Base-by-base conservation (phyloP, 805 yeast genomes). In the Candida coquimbonensis region DNA sequence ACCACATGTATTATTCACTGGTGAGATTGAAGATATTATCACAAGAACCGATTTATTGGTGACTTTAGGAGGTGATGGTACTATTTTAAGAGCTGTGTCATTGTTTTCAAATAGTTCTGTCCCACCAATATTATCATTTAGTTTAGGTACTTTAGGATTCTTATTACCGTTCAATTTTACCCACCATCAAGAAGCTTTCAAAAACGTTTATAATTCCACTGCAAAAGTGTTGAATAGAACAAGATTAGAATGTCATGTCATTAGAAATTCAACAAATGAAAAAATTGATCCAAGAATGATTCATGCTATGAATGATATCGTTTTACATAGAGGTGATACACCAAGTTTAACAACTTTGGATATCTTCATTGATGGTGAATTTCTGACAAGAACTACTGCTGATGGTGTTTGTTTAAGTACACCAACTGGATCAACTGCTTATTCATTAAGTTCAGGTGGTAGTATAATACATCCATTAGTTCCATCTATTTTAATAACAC, bases 31-130 rank as follows among this genome's bases (percentile, higher is more conserved):
- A 11, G 83, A 80, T 9, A 77, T 88, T 38, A 73, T 78, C 1
- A 55, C 68, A 11, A 85, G 80, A 54, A 77, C 96, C 0, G 98
- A 90, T 59, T 63, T 90, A 38, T 67, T 90, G 35, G 89, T 90
- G 9, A 85, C 96, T 0, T 64, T 90, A 36, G 98, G 98, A n/a
- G 98, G 98, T 17, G 98, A 90, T 63, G 98, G 98, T 6, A 90
- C 97, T 0, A 87, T 88, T 45, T 64, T 90, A 38, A 75, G 90
- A 45, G 96, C 91, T 0, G 91, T 88, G 0, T 80, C 93, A 6
- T 68, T 80, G 55, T 90, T 90, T 59, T 79, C 83, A 45, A 78
- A 80, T 57, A 72, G 72, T 9, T 70, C 68, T 31, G 93, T 87
- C 4, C 98, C 98, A 1, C 98, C 98, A 0, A 87, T 90, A 0